These are phyloP conservation scores for Pezicula radicicola DNA, from an alignment of 2,329 filamentous ascomycete genomes.

Conservation along the genomic window DNA sequence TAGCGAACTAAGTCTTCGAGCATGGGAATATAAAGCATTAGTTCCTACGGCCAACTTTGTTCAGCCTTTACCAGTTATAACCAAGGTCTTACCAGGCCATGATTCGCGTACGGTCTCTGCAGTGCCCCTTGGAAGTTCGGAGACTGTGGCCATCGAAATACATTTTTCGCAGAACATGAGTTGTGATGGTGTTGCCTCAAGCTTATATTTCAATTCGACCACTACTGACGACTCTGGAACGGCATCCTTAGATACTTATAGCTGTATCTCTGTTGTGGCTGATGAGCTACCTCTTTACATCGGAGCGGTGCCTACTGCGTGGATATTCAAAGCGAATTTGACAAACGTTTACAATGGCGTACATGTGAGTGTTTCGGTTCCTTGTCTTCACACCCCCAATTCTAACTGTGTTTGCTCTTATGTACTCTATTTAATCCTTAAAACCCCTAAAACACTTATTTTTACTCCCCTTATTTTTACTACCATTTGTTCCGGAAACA, in stretches of 20 bases:
- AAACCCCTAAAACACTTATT: no score
- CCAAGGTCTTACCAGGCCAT: constrained; percentile 52
- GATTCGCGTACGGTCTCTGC: constrained; percentile 49
- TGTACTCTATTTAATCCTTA: no score
- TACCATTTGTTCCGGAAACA: no score
- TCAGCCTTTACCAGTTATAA: constrained; percentile 51
- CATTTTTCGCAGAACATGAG: constrained; percentile 60
- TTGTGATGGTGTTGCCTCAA: constrained; percentile 47
- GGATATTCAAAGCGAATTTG: constrained; percentile 49
- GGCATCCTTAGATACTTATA: constrained; percentile 36
- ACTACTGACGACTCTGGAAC: constrained; percentile 42
- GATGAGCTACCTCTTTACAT: constrained; percentile 31
- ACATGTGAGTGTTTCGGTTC: constrained; percentile 29
- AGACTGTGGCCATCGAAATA: constrained; percentile 40
- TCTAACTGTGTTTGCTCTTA: no score
- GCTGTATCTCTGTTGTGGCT: constrained; percentile 6
- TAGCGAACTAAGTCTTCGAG: constrained; percentile 41
- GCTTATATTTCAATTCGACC: constrained; percentile 49
- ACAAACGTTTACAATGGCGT: constrained; percentile 56
- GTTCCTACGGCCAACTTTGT: constrained; percentile 49
- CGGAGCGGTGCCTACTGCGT: constrained; percentile 50
- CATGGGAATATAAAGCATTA: constrained; percentile 54
- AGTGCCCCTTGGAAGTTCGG: constrained; percentile 8
- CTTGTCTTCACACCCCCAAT: no score
- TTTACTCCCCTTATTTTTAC: no score